Evolutionary conservation across 768 basidiomycete genomes (phyloP).

Genomic region (Naganishia kalamii): DNA sequence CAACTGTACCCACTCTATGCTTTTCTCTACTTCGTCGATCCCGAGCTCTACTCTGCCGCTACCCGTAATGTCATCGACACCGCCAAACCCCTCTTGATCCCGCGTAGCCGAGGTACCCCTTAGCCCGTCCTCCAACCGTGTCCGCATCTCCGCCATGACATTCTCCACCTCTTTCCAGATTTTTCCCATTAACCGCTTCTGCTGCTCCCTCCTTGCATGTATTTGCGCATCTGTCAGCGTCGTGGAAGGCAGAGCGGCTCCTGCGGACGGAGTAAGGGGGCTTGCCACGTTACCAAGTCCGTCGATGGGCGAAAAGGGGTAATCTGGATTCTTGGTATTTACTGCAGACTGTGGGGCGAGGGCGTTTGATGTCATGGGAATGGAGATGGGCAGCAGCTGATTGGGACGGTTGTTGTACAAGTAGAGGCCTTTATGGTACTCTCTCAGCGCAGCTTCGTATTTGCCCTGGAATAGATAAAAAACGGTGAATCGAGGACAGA

Average conservation of each 20-base stretch:
- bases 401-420: slow-evolving; percentile 82
- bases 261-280: background rate
- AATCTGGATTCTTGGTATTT: background rate
- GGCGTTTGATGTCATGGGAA: background rate
- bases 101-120: slow-evolving; percentile 44
- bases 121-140: slow-evolving; percentile 66
- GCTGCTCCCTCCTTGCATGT: slow-evolving; percentile 57
- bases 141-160: slow-evolving; percentile 86
- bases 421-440: slow-evolving; percentile 95
- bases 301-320: slow-evolving; percentile 7
- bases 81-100: background rate
- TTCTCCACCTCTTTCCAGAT: slow-evolving; percentile 93
- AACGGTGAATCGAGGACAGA: slow-evolving; percentile 12
- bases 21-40: slow-evolving; percentile 92
- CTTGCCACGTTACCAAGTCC: background rate
- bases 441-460: slow-evolving; percentile 85
- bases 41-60: background rate
- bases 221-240: slow-evolving; percentile 15
- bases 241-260: background rate
- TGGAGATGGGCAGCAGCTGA: slow-evolving; percentile 64
- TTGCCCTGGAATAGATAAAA: slow-evolving; percentile 59
- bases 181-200: slow-evolving; percentile 87
- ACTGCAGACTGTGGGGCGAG: background rate
- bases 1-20: slow-evolving; percentile 79
- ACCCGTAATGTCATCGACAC: slow-evolving; percentile 50